Evolutionary conservation across 2,329 filamentous ascomycete species (phyloP).

Genomic region (Chalara sp.): DNA sequence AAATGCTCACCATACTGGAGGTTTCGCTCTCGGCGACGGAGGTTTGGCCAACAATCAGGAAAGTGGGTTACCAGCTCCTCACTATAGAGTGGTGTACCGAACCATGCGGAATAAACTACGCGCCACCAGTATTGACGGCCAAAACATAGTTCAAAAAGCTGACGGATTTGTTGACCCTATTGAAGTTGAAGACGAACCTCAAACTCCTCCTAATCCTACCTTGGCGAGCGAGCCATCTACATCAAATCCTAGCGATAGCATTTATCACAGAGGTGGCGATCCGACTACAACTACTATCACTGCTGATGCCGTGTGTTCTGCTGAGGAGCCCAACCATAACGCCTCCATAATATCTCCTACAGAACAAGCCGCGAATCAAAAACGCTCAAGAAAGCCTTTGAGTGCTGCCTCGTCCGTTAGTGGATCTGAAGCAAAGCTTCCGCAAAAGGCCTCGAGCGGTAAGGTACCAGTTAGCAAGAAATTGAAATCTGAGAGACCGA

Average conservation of each 20-base stretch:
- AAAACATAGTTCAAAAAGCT: conserved; percentile 19
- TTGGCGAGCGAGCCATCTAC: too few species aligned
- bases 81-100: conserved; percentile 53
- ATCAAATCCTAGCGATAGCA: too few species aligned
- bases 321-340: conserved; percentile 6
- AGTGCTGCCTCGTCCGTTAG: conserved; percentile 20
- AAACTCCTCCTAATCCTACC: background rate
- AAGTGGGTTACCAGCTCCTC: conserved; percentile 10
- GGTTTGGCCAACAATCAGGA: conserved; percentile 12
- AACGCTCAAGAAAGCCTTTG: conserved; percentile 23
- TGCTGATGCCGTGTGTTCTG: background rate
- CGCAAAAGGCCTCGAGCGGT: conserved; percentile 18
- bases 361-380: conserved; percentile 23
- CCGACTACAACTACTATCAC: background rate
- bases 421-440: conserved; percentile 11
- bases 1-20: conserved; percentile 20
- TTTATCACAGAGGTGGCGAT: too few species aligned
- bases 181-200: conserved; percentile 6
- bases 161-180: conserved; percentile 12
- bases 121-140: conserved; percentile 32
- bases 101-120: conserved; percentile 46
- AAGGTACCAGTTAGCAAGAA: conserved; percentile 26
- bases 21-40: conserved; percentile 12
- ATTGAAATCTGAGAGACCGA: conserved; percentile 7
- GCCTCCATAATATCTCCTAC: conserved; percentile 1